Conservation (phyloP, 371 early-diverging fungal species). For the Lichtheimia corymbifera region DNA sequence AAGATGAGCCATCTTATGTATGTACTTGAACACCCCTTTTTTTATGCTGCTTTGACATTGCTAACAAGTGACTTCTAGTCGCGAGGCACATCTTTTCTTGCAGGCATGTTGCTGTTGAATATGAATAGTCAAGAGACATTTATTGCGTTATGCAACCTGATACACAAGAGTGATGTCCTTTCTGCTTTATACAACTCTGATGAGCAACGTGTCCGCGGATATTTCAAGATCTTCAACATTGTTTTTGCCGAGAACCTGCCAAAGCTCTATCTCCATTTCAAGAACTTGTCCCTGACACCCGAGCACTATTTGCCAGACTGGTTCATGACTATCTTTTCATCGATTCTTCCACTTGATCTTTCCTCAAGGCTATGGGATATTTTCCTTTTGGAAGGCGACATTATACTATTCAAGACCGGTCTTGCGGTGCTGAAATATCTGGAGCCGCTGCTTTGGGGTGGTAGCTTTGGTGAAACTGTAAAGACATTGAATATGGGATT, state of each 20-base stretch:
- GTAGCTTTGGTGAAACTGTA: constrained; percentile 51
- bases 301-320: constrained; percentile 52
- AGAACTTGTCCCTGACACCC: constrained; percentile 48
- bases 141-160: constrained; percentile 35
- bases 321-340: constrained; percentile 55
- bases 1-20: constrained; percentile 40
- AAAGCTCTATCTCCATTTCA: constrained; percentile 52
- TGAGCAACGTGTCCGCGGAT: constrained; percentile 43
- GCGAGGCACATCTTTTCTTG: constrained; percentile 50
- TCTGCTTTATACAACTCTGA: constrained; percentile 40
- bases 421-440: constrained; percentile 48
- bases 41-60: neutral
- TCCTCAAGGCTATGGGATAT: constrained; percentile 53
- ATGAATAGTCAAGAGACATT: constrained; percentile 44
- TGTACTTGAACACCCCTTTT: constrained; percentile 10
- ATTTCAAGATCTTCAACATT: constrained; percentile 53
- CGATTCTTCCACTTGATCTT: constrained; percentile 48
- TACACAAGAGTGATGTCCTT: constrained; percentile 34
- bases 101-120: constrained; percentile 48
- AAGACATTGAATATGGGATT: constrained; percentile 33
- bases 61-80: constrained; percentile 19
- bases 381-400: constrained; percentile 49
- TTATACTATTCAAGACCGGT: constrained; percentile 48
- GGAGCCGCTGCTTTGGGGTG: constrained; percentile 52
- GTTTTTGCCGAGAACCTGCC: constrained; percentile 53